Base-by-base conservation (phyloP, 106 monocot species). In the Xerophyta viscosa region DNA sequence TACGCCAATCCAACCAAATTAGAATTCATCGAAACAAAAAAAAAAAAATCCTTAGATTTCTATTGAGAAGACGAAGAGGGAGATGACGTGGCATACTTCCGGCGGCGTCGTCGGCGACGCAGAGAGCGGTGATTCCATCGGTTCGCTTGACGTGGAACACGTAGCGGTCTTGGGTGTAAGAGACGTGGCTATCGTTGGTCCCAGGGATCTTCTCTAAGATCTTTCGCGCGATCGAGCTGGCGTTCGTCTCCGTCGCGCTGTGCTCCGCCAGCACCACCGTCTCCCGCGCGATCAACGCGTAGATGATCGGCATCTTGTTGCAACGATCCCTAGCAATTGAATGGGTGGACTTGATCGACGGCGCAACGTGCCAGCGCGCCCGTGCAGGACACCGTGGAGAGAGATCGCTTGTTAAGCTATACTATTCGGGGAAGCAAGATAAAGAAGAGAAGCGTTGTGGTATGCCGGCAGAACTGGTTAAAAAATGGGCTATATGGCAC, bases 141-240 rank as follows among this genome's bases (percentile, higher is more conserved):
- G 98, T 91, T 56, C 98, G 69, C 71, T 86, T 90, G 60, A 83
- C 98, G 56, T 99, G 98, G 76, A 99, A 99, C 54, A 86, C 69
- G 60, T 72, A 79, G 17, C 86, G 81, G 20, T 99, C 90, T 64
- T 99, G 98, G 14, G 98, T 86, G 62, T 90, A 99, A 28, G 86
- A 99, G 17, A 99, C 66, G 60, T 91, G 79, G 76, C 82, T 77
- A 54, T 99, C 98, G 15, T 81, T 48, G 37, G 51, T 48, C 20
- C 77, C 74, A 0, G 90, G 74, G 47, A 99, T 79, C 63, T 68
- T 79, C 56, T 99, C 98, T 12, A 99, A 77, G 58, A 99, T 73
- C 76, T 88, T 85, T 21, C 86, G 53, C 29, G 98, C 86, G 48
- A 98, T 63, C 13, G 63, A 45, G 52, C 70, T 53, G 8, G 84